Evolutionary conservation across 2,329 filamentous ascomycete species (phyloP).

Genomic region (Fusarium tupiense): DNA sequence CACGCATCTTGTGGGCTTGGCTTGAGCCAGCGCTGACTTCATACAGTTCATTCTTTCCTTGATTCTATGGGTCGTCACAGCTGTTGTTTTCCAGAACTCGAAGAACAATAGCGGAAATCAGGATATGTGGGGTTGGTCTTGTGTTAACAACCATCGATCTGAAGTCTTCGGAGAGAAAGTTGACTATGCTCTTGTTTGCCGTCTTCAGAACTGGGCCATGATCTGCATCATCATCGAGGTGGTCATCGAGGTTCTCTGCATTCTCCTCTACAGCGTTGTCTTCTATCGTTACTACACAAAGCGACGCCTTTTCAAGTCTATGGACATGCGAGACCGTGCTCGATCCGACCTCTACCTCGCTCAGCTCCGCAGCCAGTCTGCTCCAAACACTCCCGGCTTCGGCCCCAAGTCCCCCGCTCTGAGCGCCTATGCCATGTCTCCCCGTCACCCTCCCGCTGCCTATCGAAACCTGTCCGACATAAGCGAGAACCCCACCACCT

Average conservation of each 20-base stretch:
- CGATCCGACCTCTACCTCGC: slow-evolving; percentile 95
- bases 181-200: slow-evolving; percentile 89
- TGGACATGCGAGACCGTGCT: slow-evolving; percentile 94
- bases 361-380: slow-evolving; percentile 84
- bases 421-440: slow-evolving; percentile 63
- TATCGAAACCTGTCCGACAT: slow-evolving; percentile 63
- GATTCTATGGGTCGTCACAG: slow-evolving; percentile 90
- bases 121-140: slow-evolving; percentile 99
- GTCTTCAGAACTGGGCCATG: slow-evolving; percentile 91
- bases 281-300: slow-evolving; percentile 99
- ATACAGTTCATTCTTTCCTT: slow-evolving; percentile 83
- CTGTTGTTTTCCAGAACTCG: slow-evolving; percentile 82
- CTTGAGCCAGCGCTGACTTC: slow-evolving; percentile 3
- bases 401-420: slow-evolving; percentile 70
- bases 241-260: slow-evolving; percentile 89
- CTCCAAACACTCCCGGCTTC: slow-evolving; percentile 93
- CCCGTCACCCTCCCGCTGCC: slow-evolving; percentile 67
- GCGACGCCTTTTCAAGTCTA: slow-evolving; percentile 93
- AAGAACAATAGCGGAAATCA: slow-evolving; percentile 76
- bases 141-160: slow-evolving; percentile 84
- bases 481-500: slow-evolving; percentile 58
- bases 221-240: slow-evolving; percentile 98
- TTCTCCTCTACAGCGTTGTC: slow-evolving; percentile 90
- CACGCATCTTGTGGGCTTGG: neutral
- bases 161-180: slow-evolving; percentile 83